Base-by-base conservation (phyloP, 1,284 basidiomycete species). In the Cronartium quercuum region DNA sequence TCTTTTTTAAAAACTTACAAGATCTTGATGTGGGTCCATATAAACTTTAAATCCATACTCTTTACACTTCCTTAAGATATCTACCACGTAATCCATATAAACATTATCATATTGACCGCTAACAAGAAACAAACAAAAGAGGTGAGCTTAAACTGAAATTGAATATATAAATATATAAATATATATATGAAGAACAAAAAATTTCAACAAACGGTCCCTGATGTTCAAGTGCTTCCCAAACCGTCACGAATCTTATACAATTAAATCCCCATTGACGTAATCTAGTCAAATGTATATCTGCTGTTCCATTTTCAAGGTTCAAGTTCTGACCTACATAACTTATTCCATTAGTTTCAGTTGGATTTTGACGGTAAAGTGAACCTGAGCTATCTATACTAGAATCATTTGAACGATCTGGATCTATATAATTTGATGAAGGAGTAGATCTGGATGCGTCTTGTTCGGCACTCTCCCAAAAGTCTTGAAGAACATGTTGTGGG, bases 11-110 rank as follows among this genome's bases (percentile, higher is more conserved):
- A 6, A 1, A 87, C 94, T 82, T 81, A 96, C 94, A 44, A 88
- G 87, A 81, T 98, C 95, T 83, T 98, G 95, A 83, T 98, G 95
- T 5, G 95, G 94, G 81, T 98, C 94, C 86, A 98, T 89, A 82
- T 88, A 96, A 5, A 98, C 83, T 66, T 78, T 88, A 83, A 98
- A 98, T n/a, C 95, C 95, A 80, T 91, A 91, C 75, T 92, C 88
- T 81, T 94, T 94, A 84, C 92, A 92, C 82, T 94, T 94, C 58
- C 87, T 86, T 18, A 98, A 85, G 0, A 96, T 91, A 21, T 87
- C 86, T 29, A 98, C 86, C 3, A 90, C 91, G 80, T 98, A 98
- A 79, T 95, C 90, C 85, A 98, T 92, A 81, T 90, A 98, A 51
- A 90, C 91, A 75, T 88, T 84, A 81, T 98, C 95, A 80, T 94